Base-by-base conservation (phyloP, 768 basidiomycete genomes). In the Leccinum subtestaceum region DNA sequence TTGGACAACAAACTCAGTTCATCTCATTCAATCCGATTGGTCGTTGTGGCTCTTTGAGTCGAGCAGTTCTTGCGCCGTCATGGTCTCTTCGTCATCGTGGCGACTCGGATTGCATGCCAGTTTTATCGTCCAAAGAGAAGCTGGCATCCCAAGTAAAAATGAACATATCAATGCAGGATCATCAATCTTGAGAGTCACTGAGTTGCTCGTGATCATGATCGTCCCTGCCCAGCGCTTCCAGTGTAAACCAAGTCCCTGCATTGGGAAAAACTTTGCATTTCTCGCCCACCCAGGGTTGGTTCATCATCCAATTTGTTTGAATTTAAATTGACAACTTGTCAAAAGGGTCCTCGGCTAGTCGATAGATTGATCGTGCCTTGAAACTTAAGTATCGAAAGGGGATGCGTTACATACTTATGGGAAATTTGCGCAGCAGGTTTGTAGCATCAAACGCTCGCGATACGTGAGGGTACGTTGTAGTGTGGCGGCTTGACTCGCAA, bases 11-110 rank as follows among this genome's bases (percentile, higher is more conserved):
- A 10, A 3, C 4, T 31, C 21, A 5, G 21, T 13, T 32, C n/a
- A 21, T 25, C 27, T 11, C 36, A 29, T 23, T 45, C 3, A 55
- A 2, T 32, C 31, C 5, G 31, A 32, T 32, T 32, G 5, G 5
- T 47, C 52, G 31, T 48, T 7, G 12, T 21, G 34, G 47, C 54
- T n/a, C 3, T 34, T 13, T 10, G 29, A 17, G 38, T 52, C 38
- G 29, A 29, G 58, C 57, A 25, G 67, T 65, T 27, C 48, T 69
- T 50, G 61, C 67, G 7, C 13, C 53, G 62, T 25, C 63, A 60
- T 31, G 68, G 69, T 45, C 54, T 72, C 25, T 63, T 67, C 17
- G 51, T 72, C 32, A 54, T 66, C 45, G 52, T 60, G 51, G 60
- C 55, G 13, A 27, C 27, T 27, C 27, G 25, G 25, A 63, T 67